Conservation (phyloP, 164 flowering plant genomes). For the Umbellularia californica region DNA sequence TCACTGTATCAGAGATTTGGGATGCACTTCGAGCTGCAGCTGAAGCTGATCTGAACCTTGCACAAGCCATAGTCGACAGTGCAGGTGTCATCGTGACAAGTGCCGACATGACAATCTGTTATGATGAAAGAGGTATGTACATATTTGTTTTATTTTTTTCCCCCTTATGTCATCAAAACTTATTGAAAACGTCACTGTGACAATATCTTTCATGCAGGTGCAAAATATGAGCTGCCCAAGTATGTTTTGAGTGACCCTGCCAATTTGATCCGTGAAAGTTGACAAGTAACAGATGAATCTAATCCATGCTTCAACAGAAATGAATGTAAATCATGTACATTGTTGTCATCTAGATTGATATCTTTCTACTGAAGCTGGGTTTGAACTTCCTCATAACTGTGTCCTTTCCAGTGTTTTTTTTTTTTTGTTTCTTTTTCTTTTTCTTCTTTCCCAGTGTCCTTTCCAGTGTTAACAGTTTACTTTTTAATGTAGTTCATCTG, state of each 20-base stretch:
- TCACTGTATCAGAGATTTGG: slow-evolving; percentile 69
- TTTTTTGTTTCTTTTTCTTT: not conserved
- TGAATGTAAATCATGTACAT: slow-evolving; percentile 56
- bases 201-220: slow-evolving; percentile 48
- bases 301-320: slow-evolving; percentile 10
- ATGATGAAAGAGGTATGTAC: slow-evolving; percentile 82
- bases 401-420: not conserved
- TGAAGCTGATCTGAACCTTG: slow-evolving; percentile 68
- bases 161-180: not conserved
- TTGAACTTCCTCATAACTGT: not conserved
- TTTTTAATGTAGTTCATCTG: not conserved
- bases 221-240: slow-evolving; percentile 84
- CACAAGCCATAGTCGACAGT: slow-evolving; percentile 81
- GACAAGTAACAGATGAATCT: slow-evolving; percentile 13
- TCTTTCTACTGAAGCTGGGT: slow-evolving; percentile 1
- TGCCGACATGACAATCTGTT: slow-evolving; percentile 79
- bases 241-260: slow-evolving; percentile 89
- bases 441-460: not conserved
- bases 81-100: slow-evolving; percentile 79
- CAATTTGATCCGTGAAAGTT: slow-evolving; percentile 58
- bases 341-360: slow-evolving; percentile 17
- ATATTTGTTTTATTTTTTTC: not conserved
- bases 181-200: not conserved
- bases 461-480: not conserved
- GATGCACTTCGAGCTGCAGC: slow-evolving; percentile 96